Evolutionary conservation across 768 basidiomycete genomes (phyloP).

Genomic region (Mycena pura): DNA sequence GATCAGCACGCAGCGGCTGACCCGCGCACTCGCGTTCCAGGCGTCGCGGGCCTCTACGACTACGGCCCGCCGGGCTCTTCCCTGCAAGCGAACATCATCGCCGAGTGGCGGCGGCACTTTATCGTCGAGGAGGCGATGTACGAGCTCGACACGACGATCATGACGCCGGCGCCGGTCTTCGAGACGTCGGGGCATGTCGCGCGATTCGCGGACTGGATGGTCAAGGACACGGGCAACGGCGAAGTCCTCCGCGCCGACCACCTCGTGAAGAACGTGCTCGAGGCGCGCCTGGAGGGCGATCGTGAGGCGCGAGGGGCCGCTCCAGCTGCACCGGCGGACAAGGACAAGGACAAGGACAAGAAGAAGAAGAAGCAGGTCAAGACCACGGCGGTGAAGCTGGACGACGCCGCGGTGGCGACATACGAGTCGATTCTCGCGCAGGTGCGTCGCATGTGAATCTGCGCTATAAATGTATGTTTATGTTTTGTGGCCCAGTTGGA

Average conservation of each 20-base stretch:
- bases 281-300: slow-evolving; percentile 89
- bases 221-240: slow-evolving; percentile 93
- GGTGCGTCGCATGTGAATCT: slow-evolving; percentile 57
- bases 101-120: slow-evolving; percentile 97
- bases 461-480: not conserved
- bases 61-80: slow-evolving; percentile 97
- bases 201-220: slow-evolving; percentile 99
- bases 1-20: not conserved
- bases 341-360: slow-evolving; percentile 69
- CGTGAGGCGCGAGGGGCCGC: slow-evolving; percentile 83
- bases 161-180: slow-evolving; percentile 94
- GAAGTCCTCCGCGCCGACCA: slow-evolving; percentile 98
- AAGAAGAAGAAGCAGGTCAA: slow-evolving; percentile 82
- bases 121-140: slow-evolving; percentile 99
- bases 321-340: slow-evolving; percentile 60
- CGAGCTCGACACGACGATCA: slow-evolving; percentile 97
- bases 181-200: slow-evolving; percentile 98
- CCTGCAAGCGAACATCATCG: slow-evolving; percentile 94
- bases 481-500: slow-evolving; percentile 65
- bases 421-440: slow-evolving; percentile 90
- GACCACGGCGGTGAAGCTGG: slow-evolving; percentile 69
- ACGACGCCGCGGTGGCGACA: slow-evolving; percentile 74
- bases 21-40: slow-evolving; percentile 44
- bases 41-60: slow-evolving; percentile 97
- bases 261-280: slow-evolving; percentile 90